phyloP scores from a whole-genome alignment of 2,329 filamentous ascomycete species.

The Cercospora sp. region DNA sequence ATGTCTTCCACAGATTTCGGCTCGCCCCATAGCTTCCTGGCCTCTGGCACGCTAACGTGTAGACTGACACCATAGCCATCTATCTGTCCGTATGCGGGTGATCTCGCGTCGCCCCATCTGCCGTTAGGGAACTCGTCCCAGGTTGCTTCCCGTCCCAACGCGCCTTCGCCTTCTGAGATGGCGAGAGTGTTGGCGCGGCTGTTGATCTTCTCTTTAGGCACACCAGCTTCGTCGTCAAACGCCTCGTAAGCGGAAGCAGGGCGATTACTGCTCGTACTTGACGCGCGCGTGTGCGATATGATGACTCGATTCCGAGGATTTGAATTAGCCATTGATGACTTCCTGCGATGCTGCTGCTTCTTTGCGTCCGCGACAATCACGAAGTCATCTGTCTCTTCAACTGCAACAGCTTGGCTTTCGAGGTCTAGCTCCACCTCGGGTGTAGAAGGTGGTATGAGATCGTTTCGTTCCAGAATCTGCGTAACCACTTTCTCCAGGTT shows the following conservation, averaged over 20 bases:
- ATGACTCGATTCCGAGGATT: constrained; percentile 87
- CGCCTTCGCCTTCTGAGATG: constrained; percentile 90
- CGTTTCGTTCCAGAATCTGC: constrained; percentile 81
- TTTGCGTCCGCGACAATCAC: constrained; percentile 51
- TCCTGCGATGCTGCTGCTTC: constrained; percentile 53
- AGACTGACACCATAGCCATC: constrained; percentile 97
- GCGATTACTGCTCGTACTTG: constrained; percentile 56
- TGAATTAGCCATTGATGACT: constrained; percentile 77
- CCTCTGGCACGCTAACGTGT: constrained; percentile 83
- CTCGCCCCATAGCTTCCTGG: constrained; percentile 80
- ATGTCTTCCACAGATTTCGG: constrained; percentile 72
- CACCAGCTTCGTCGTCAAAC: constrained; percentile 72
- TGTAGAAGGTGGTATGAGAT: constrained; percentile 68
- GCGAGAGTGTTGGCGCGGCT: constrained; percentile 78
- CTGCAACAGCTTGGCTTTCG: constrained; percentile 41
- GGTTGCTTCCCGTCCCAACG: constrained; percentile 87
- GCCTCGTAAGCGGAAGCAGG: constrained; percentile 59
- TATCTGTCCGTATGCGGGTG: constrained; percentile 92
- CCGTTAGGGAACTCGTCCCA: constrained; percentile 99
- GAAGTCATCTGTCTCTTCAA: constrained; percentile 39
- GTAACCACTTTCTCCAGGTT: constrained; percentile 96
- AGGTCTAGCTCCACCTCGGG: constrained; percentile 43
- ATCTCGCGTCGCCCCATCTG: constrained; percentile 89
- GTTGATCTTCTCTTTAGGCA: constrained; percentile 72
- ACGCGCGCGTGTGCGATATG: constrained; percentile 59